Percentiles rank a stretch among this genome's conserved stretches.
phyloP scores from a whole-genome alignment of 495 filamentous ascomycete species.

The Margaritispora aquatica region DNA sequence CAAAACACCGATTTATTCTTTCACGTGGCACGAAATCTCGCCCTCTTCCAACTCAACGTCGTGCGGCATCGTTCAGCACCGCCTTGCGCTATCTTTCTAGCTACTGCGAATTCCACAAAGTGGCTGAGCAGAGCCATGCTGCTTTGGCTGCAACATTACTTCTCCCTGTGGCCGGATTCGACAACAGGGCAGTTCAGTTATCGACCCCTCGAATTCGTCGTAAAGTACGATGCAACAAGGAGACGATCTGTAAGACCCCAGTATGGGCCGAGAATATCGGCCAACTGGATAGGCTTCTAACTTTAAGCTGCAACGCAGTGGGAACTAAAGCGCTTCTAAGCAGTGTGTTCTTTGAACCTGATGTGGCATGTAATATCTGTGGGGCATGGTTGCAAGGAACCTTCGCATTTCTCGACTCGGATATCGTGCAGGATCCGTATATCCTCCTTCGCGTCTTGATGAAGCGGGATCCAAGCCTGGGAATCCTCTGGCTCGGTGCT shows the following conservation, averaged over 20 bases:
- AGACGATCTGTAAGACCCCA: conserved; percentile 7
- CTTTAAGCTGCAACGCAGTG: conserved; percentile 20
- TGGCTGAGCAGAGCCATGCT: conserved; percentile 16
- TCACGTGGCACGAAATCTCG: conserved; percentile 14
- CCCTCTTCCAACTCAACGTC: conserved; percentile 8
- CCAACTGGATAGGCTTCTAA: conserved; percentile 18
- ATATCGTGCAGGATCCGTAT: conserved; percentile 14
- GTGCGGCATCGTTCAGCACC: conserved; percentile 17
- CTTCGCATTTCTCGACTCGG: conserved; percentile 21
- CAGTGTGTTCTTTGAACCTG: conserved; percentile 20
- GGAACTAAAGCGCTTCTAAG: conserved; percentile 18
- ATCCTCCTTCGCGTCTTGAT: conserved; percentile 15
- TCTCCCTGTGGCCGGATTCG: conserved; percentile 17
- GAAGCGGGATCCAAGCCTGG: conserved; percentile 16
- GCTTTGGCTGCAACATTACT: conserved; percentile 20
- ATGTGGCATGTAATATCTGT: conserved; percentile 19
- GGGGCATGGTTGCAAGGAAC: conserved; percentile 18
- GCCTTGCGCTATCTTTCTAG: conserved; percentile 14
- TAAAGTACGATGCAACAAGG: conserved; percentile 8
- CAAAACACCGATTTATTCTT: conserved; percentile 18
- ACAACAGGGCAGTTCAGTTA: conserved; percentile 12
- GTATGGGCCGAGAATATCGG: conserved; percentile 15
- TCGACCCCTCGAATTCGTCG: conserved; percentile 14
- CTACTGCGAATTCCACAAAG: conserved; percentile 19
- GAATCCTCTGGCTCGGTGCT: conserved; percentile 19